Conservation (phyloP, 2,329 filamentous ascomycete genomes). For the Elsinoe australis region DNA sequence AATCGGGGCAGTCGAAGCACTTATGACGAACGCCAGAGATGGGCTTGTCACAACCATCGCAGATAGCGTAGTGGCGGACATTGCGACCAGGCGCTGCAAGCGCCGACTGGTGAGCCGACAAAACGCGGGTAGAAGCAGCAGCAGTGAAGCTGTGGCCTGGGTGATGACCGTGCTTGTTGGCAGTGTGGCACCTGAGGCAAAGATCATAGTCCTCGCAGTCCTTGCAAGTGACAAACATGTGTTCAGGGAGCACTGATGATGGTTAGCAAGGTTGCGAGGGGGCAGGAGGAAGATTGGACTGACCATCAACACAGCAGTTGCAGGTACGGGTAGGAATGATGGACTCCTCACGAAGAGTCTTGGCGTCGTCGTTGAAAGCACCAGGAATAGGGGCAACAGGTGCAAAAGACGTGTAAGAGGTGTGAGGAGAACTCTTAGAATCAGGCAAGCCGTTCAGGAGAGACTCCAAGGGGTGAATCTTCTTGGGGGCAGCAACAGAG, state of each 20-base stretch:
- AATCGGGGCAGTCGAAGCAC: conserved; percentile 93
- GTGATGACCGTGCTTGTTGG: conserved; percentile 78
- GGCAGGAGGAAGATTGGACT: conserved; percentile 21
- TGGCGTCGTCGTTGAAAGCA: conserved; percentile 39
- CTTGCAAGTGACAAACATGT: conserved; percentile 76
- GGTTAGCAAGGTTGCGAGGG: neutral
- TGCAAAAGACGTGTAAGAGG: conserved; percentile 1
- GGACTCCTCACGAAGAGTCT: conserved; percentile 30
- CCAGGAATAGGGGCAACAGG: conserved; percentile 36
- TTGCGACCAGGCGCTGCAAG: conserved; percentile 75
- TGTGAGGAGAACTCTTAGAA: no score
- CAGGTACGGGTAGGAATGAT: conserved; percentile 54
- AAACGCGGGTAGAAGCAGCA: conserved; percentile 54
- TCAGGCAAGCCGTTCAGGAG: no score
- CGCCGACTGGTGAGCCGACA: conserved; percentile 54
- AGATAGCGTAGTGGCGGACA: conserved; percentile 76
- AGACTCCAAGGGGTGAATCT: no score
- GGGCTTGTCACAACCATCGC: conserved; percentile 84
- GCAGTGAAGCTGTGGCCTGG: conserved; percentile 74
- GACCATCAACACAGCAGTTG: conserved; percentile 60
- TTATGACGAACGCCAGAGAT: conserved; percentile 91
- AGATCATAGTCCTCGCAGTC: conserved; percentile 87
- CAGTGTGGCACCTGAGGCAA: conserved; percentile 72
- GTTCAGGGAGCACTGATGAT: conserved; percentile 51
- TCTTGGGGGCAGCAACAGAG: no score